These are phyloP conservation scores for Pythium plurisporium DNA, from an alignment of 352 stramenopile genomes.

Conservation along the genomic window DNA sequence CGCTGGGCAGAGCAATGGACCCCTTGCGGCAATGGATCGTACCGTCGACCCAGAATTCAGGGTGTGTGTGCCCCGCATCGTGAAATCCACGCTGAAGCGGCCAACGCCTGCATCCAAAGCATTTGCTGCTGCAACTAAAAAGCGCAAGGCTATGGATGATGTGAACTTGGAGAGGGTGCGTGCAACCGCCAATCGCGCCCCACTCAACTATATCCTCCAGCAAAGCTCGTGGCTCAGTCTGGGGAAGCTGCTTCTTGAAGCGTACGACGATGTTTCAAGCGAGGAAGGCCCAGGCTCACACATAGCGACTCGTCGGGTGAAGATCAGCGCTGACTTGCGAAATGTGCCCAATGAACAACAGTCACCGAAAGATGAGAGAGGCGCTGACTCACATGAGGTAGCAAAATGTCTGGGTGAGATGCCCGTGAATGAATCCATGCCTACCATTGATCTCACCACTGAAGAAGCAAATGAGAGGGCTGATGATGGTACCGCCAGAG, in stretches of 20 bases:
- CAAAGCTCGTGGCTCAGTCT: constrained; percentile 44
- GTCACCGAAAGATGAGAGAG: not conserved
- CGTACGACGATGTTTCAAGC: constrained; percentile 53
- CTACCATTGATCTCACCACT: not conserved
- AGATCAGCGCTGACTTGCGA: constrained; percentile 10
- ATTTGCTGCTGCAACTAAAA: constrained; percentile 20
- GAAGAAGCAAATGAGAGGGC: not conserved
- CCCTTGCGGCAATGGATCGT: not conserved
- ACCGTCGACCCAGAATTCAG: constrained; percentile 3
- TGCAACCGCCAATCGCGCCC: not conserved
- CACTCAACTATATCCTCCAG: constrained; percentile 38
- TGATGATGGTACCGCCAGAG: not conserved
- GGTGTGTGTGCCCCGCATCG: not conserved
- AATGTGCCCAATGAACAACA: not conserved
- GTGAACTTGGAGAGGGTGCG: not conserved
- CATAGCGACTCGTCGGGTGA: not conserved
- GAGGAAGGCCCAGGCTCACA: constrained; percentile 2
- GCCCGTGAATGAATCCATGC: too few relatives aligned
- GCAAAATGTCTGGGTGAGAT: not conserved
- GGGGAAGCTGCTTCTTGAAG: constrained; percentile 55
- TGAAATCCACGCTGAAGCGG: not conserved
- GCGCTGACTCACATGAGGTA: not conserved
- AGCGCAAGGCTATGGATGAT: constrained; percentile 14
- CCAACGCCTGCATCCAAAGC: constrained; percentile 1
- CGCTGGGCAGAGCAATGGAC: not conserved